phyloP scores from a whole-genome alignment of 176 grass and related monocot species.

The Musa troglodytarum region DNA sequence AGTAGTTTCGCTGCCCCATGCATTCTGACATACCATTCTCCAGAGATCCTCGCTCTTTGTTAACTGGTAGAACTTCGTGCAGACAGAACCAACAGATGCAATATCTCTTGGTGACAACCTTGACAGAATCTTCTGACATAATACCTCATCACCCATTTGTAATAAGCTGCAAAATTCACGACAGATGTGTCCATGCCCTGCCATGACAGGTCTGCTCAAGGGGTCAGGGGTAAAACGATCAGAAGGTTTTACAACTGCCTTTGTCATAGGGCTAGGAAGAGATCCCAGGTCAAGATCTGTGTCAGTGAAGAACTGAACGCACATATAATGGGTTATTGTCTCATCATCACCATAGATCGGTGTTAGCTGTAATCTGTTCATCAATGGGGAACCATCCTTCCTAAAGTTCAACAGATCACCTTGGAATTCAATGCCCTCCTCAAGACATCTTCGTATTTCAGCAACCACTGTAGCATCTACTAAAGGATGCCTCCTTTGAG shows the following conservation, averaged over 20 bases:
- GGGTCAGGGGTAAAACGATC: slow-evolving; percentile 24
- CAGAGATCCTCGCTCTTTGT: slow-evolving; percentile 91
- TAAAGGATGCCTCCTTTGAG: slow-evolving; percentile 68
- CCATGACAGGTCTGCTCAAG: slow-evolving; percentile 20
- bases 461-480: slow-evolving; percentile 56
- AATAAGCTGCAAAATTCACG: slow-evolving; percentile 58
- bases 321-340: slow-evolving; percentile 68
- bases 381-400: slow-evolving; percentile 78
- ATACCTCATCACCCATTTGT: slow-evolving; percentile 69
- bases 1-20: slow-evolving; percentile 70
- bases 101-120: slow-evolving; percentile 77
- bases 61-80: slow-evolving; percentile 49
- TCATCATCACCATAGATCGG: slow-evolving; percentile 88
- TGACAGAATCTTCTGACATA: slow-evolving; percentile 73
- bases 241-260: slow-evolving; percentile 28
- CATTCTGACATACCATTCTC: slow-evolving; percentile 94
- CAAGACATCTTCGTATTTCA: slow-evolving; percentile 54
- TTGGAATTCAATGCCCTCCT: slow-evolving; percentile 58
- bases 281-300: slow-evolving; percentile 70
- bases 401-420: slow-evolving; percentile 86
- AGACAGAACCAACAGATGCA: slow-evolving; percentile 81
- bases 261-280: slow-evolving; percentile 40
- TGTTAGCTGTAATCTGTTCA: slow-evolving; percentile 72
- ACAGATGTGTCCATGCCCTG: slow-evolving; percentile 37
- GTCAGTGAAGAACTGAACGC: slow-evolving; percentile 76